Percentiles rank a stretch among this genome's conserved stretches.
These are phyloP conservation scores for Tolypocladium nubicola DNA, from an alignment of 2,329 filamentous ascomycete species.

Conservation along the genomic window DNA sequence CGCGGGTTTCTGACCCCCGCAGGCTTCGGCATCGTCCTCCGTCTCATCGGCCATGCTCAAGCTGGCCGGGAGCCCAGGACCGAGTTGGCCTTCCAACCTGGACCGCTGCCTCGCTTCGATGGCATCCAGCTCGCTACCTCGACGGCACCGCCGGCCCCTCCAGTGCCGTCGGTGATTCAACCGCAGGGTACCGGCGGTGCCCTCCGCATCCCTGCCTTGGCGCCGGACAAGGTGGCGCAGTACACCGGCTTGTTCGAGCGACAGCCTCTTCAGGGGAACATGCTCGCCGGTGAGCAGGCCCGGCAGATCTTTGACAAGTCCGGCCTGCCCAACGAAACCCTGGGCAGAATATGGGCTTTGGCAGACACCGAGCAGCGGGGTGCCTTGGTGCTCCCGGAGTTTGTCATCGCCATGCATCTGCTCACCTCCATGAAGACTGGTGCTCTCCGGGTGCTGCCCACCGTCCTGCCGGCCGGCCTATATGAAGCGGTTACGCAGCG, in stretches of 20 bases:
- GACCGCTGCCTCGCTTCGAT: slow-evolving; percentile 87
- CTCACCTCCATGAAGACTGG: slow-evolving; percentile 85
- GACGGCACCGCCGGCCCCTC: slow-evolving; percentile 30
- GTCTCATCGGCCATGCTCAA: slow-evolving; percentile 93
- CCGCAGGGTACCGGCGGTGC: slow-evolving; percentile 54
- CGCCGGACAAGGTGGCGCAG: slow-evolving; percentile 79
- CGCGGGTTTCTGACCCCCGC: slow-evolving; percentile 84
- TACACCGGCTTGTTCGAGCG: slow-evolving; percentile 87
- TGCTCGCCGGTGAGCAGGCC: slow-evolving; percentile 75
- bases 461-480: slow-evolving; percentile 68
- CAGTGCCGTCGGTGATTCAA: slow-evolving; percentile 34
- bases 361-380: slow-evolving; percentile 91
- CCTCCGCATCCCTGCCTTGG: slow-evolving; percentile 80
- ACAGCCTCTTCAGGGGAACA: slow-evolving; percentile 61
- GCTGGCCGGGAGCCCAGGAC: slow-evolving; percentile 70
- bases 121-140: slow-evolving; percentile 40
- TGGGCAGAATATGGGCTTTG: slow-evolving; percentile 94
- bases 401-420: slow-evolving; percentile 97
- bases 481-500: slow-evolving; percentile 83
- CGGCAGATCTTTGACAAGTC: slow-evolving; percentile 95
- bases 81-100: slow-evolving; percentile 75
- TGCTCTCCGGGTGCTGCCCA: slow-evolving; percentile 67
- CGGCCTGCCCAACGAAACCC: slow-evolving; percentile 74
- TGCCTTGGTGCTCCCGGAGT: slow-evolving; percentile 76
- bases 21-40: slow-evolving; percentile 85